Percentiles rank a stretch among this genome's conserved stretches.
These are phyloP conservation scores for Voacanga thouarsii DNA, from an alignment of 257 asterid species.

Conservation along the genomic window DNA sequence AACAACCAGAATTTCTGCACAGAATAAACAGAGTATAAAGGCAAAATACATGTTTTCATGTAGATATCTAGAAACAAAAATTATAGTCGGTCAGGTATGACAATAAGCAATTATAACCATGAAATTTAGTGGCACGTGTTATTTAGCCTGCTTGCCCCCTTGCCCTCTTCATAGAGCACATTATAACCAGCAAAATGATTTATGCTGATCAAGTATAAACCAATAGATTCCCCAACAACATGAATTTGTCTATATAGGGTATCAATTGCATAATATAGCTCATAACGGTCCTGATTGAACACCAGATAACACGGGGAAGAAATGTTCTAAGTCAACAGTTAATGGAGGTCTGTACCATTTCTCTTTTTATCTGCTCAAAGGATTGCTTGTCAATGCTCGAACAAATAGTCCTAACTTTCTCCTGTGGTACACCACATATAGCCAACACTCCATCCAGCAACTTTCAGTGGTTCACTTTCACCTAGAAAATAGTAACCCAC, in stretches of 20 bases:
- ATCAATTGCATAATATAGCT: neutral
- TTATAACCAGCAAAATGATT: too few relatives aligned
- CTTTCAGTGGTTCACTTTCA: slow-evolving; percentile 86
- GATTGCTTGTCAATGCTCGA: slow-evolving; percentile 95
- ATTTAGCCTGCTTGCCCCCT: too few relatives aligned
- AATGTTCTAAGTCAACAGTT: neutral
- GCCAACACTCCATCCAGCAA: slow-evolving; percentile 93
- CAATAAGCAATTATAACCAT: neutral
- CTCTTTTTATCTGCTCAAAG: slow-evolving; percentile 83
- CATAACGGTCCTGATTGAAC: neutral
- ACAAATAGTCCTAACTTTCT: slow-evolving; percentile 80
- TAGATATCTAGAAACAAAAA: neutral
- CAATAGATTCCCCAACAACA: neutral
- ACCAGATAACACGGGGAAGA: neutral
- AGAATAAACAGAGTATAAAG: neutral
- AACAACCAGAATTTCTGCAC: neutral
- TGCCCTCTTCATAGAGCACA: too few relatives aligned
- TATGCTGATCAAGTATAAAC: too few relatives aligned
- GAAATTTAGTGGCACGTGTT: neutral
- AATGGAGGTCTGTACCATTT: slow-evolving; percentile 61
- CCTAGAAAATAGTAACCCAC: slow-evolving; percentile 41
- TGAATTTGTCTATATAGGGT: neutral
- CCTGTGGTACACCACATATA: slow-evolving; percentile 87
- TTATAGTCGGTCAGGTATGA: neutral
- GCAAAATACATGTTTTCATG: neutral